Base-by-base conservation (phyloP, 129 eudicot species). In the Kitagawia praeruptora region DNA sequence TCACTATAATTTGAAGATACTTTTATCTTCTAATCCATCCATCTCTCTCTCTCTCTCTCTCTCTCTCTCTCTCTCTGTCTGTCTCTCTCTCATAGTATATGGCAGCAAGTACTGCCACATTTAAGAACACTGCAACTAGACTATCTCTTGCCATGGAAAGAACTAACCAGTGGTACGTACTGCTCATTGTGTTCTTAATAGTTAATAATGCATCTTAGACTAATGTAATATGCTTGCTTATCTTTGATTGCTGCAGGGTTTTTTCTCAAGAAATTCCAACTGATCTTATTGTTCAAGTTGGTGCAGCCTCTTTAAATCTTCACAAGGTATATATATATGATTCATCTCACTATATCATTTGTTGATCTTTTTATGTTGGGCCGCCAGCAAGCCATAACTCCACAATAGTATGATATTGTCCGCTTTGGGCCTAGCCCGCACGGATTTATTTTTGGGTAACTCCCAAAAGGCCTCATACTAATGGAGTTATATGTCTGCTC, bases 111-210 rank as follows among this genome's bases (percentile, higher is more conserved):
- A 84, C 88, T 73, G 80, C 89, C 45, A 84, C 86, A 39, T 67
- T 70, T 81, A 84, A 83, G 80, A 82, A 77, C 39, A 76, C 85
- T 75, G 80, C 81, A 37, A 86, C 81, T 37, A 87, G 98, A 16
- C 84, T 82, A 70, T 87, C 99, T 84, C 99, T 88, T 66, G 99
- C 98, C 74, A 96, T 92, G 98, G 99, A 96, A 81, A 87, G 99
- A 83, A 96, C 99, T 78, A 96, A 96, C 54, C 99, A 92, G 70
- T 96, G 99, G 99, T 96, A 90, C 19, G 19, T 71, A 9, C 0
- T 64, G 2, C 18, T 64, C 39, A 23, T 63, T 2, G 37, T 8
- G 37, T 34, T 27, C 2, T 4, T 13, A 28, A 28, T 56, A 21
- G 66, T 56, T 56, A 58, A 23, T 58, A 1, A n/a, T 54, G 63